phyloP scores from a whole-genome alignment of 176 grass and related monocot species.

The Triticum monococcum region DNA sequence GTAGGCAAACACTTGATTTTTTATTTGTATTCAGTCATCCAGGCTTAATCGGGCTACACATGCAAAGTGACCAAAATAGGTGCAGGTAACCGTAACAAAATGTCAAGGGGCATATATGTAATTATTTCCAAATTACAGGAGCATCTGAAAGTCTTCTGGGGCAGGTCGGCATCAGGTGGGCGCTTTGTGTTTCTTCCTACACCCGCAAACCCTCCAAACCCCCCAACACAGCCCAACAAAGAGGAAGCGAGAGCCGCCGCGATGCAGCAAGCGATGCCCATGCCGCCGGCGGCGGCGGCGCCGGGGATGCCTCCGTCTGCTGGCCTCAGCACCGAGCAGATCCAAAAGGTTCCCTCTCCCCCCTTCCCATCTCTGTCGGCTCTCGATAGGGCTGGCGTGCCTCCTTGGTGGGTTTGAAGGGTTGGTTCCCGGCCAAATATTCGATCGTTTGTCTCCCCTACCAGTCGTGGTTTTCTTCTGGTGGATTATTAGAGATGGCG shows the following conservation, averaged over 20 bases:
- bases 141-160: neutral
- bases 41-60: no score
- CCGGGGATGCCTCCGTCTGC: constrained; percentile 25
- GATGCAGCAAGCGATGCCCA: constrained; percentile 50
- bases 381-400: constrained; percentile 5
- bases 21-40: no score
- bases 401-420: neutral
- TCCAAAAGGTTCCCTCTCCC: constrained; percentile 47
- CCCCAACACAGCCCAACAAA: neutral
- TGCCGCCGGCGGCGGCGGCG: constrained; percentile 19
- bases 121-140: neutral
- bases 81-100: neutral
- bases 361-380: neutral
- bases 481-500: neutral
- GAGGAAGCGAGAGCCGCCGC: neutral
- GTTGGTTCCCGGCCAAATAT: constrained; percentile 10
- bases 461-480: neutral
- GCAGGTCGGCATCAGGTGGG: neutral
- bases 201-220: neutral
- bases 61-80: no score
- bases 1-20: no score
- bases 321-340: constrained; percentile 53
- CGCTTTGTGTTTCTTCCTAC: neutral
- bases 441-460: neutral
- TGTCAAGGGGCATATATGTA: neutral